Conservation (phyloP, 2,329 filamentous ascomycete species). For the Cercospora sp. region DNA sequence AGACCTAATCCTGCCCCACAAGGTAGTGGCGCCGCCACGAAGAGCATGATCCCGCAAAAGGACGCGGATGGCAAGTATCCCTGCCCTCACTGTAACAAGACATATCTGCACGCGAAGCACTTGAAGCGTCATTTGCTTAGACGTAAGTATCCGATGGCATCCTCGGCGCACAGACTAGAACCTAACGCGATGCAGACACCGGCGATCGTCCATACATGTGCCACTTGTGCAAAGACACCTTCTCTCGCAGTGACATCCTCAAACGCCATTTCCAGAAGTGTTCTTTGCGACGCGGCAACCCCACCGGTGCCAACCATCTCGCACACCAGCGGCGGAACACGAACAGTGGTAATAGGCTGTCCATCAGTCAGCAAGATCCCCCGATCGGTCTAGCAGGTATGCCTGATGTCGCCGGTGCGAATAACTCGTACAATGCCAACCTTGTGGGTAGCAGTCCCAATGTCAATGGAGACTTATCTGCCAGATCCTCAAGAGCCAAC, state of each 20-base stretch:
- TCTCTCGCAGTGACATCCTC: conserved; percentile 94
- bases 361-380: conserved; percentile 40
- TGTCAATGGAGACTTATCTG: conserved; percentile 47
- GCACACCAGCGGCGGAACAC: conserved; percentile 62
- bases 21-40: conserved; percentile 59
- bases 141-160: conserved; percentile 66
- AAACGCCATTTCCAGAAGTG: conserved; percentile 99
- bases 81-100: conserved; percentile 97
- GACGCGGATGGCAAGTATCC: conserved; percentile 98
- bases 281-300: conserved; percentile 92
- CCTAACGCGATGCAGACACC: conserved; percentile 67
- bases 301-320: conserved; percentile 89
- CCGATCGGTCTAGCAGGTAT: conserved; percentile 41
- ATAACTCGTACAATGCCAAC: conserved; percentile 33
- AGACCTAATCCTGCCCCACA: conserved; percentile 73
- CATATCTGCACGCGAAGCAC: conserved; percentile 95
- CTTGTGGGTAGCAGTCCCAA: conserved; percentile 39
- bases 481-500: conserved; percentile 52
- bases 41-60: conserved; percentile 88
- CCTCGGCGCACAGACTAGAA: neutral
- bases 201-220: conserved; percentile 98
- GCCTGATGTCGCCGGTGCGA: conserved; percentile 36
- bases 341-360: conserved; percentile 49
- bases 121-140: conserved; percentile 92
- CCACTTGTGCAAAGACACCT: conserved; percentile 95